phyloP scores from a whole-genome alignment of 148 eudicot genomes.

The Arctostaphylos glauca region DNA sequence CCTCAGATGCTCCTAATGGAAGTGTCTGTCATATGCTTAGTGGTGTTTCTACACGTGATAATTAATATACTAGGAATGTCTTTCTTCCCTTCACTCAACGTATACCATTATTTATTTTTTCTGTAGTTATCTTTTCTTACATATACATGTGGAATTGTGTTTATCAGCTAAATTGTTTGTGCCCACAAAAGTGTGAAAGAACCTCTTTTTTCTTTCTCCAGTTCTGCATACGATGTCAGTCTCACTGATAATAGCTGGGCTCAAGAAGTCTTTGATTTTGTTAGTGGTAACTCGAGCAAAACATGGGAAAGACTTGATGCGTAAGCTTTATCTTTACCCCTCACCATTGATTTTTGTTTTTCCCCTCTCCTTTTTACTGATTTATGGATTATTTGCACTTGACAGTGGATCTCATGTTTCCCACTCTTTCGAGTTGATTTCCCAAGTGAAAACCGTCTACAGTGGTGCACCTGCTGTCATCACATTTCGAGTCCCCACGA shows the following conservation, averaged over 20 bases:
- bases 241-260: constrained; percentile 57
- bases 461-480: constrained; percentile 54
- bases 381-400: constrained; percentile 7
- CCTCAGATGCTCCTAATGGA: not conserved
- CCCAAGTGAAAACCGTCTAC: constrained; percentile 43
- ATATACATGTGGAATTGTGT: not conserved
- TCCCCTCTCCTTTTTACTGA: not conserved
- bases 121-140: not conserved
- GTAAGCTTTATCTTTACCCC: constrained; percentile 33
- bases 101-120: not conserved
- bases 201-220: constrained; percentile 1
- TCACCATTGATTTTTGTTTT: not conserved
- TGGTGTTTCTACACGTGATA: not conserved
- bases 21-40: not conserved
- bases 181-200: constrained; percentile 1
- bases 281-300: constrained; percentile 54
- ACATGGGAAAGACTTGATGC: constrained; percentile 61
- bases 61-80: not conserved
- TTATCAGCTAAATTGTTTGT: not conserved
- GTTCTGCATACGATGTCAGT: constrained; percentile 55
- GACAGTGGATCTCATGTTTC: constrained; percentile 52
- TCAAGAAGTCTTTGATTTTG: constrained; percentile 39
- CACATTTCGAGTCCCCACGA: constrained; percentile 48
- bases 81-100: not conserved
- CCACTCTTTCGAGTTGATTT: constrained; percentile 55